Evolutionary conservation across 2,329 filamentous ascomycete genomes (phyloP).

Genomic region (Pyrenochaeta sp.): DNA sequence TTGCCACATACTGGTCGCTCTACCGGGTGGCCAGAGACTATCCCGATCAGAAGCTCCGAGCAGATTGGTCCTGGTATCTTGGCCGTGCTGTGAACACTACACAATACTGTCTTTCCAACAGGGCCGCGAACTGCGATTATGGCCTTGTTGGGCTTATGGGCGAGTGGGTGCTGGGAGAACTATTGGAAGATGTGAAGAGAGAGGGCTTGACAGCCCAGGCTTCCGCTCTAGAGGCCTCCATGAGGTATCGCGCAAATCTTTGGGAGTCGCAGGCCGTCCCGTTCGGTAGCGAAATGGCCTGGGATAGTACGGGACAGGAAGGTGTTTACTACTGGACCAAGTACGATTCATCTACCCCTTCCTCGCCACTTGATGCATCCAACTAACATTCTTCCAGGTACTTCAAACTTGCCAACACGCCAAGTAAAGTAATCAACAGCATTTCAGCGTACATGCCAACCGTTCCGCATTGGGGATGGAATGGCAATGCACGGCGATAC

Average conservation of each 20-base stretch:
- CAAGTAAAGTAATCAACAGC: conserved; percentile 62
- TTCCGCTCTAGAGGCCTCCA: conserved; percentile 53
- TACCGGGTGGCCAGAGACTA: conserved; percentile 64
- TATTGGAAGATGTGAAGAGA: conserved; percentile 60
- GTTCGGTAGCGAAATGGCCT: conserved; percentile 69
- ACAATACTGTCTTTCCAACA: conserved; percentile 46
- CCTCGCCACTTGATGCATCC: background rate
- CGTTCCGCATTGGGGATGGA: conserved; percentile 69
- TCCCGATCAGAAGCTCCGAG: conserved; percentile 53
- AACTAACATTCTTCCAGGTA: conserved; percentile 38
- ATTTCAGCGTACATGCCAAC: conserved; percentile 67
- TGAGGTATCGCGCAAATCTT: conserved; percentile 58
- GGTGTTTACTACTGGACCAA: conserved; percentile 68
- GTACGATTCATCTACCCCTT: background rate
- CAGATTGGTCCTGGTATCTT: conserved; percentile 65
- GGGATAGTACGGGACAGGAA: conserved; percentile 70
- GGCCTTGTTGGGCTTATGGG: conserved; percentile 64
- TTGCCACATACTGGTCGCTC: conserved; percentile 65
- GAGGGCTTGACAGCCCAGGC: conserved; percentile 57
- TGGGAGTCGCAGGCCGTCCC: conserved; percentile 64
- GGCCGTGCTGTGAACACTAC: conserved; percentile 63
- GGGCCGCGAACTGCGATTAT: conserved; percentile 51
- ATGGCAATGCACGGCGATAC: conserved; percentile 68
- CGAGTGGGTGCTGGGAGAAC: conserved; percentile 65
- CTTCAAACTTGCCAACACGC: conserved; percentile 59